Evolutionary conservation across 441 rosid species (phyloP).

Genomic region (Capsella rubella): DNA sequence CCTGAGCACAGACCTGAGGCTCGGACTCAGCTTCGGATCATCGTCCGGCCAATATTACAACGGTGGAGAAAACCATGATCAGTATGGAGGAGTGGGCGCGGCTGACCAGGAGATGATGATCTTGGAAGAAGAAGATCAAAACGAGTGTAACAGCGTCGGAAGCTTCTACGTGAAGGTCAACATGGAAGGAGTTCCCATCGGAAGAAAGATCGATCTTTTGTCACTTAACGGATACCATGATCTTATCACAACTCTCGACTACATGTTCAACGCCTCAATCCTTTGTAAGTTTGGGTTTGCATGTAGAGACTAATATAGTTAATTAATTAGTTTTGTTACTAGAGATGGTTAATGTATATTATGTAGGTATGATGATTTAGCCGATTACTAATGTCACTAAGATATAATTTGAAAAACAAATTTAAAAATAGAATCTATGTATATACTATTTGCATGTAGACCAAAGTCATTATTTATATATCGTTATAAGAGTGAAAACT

Average conservation of each 20-base stretch:
- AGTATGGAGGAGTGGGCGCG: conserved; percentile 30
- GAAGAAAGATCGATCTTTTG: conserved; percentile 81
- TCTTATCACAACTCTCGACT: conserved; percentile 71
- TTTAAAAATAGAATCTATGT: too few relatives aligned
- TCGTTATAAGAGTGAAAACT: background rate
- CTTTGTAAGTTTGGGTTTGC: conserved; percentile 56
- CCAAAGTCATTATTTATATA: background rate
- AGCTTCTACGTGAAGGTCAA: conserved; percentile 90
- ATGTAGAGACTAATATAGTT: background rate
- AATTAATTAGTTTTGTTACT: too few relatives aligned
- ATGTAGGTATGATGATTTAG: too few relatives aligned
- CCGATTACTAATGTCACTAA: too few relatives aligned
- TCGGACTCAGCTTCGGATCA: conserved; percentile 69
- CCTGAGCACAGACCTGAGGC: conserved; percentile 78
- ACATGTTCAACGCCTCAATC: conserved; percentile 81
- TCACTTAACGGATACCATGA: conserved; percentile 80
- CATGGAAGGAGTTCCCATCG: conserved; percentile 95
- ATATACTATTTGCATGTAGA: background rate
- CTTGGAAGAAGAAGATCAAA: conserved; percentile 58
- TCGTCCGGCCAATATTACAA: conserved; percentile 42
- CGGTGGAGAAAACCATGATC: conserved; percentile 36
- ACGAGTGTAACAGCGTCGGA: conserved; percentile 69
- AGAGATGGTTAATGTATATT: too few relatives aligned
- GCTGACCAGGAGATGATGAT: conserved; percentile 34
- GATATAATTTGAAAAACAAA: too few relatives aligned